phyloP scores from a whole-genome alignment of 31 red algal genomes.

The Endocladia muricata region DNA sequence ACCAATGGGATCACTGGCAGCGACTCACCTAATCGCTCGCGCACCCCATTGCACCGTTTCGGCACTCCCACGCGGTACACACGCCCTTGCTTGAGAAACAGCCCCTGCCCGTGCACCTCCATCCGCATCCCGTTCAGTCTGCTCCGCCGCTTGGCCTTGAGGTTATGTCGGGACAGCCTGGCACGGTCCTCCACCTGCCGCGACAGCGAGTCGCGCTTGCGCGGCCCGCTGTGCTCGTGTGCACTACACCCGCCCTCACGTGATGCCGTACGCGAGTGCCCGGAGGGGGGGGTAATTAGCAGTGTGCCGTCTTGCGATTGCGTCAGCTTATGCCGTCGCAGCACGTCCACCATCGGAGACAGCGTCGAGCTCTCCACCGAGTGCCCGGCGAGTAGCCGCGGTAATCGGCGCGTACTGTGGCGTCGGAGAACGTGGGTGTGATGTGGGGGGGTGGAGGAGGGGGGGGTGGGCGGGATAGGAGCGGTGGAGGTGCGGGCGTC shows the following conservation, averaged over 20 bases:
- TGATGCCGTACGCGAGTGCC: no score
- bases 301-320: no score
- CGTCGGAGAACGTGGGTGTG: no score
- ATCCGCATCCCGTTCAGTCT: constrained; percentile 59
- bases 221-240: constrained; percentile 7
- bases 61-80: constrained; percentile 62
- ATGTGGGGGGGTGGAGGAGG: no score
- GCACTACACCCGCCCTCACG: background rate
- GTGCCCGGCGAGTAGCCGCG: no score
- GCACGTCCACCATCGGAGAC: no score
- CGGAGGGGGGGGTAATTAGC: no score
- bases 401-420: no score
- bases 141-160: background rate
- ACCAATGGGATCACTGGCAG: constrained; percentile 62
- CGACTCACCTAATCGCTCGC: constrained; percentile 60
- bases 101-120: constrained; percentile 68
- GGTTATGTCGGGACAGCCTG: background rate
- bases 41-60: constrained; percentile 28
- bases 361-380: no score
- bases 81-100: constrained; percentile 68
- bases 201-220: constrained; percentile 19
- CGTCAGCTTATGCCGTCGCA: no score
- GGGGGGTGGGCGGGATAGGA: no score
- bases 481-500: no score
- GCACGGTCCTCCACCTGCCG: constrained; percentile 11